Evolutionary conservation across 2,329 filamentous ascomycete species (phyloP), one percentile per base, ranked within the genome.

Genomic region (Mycosphaerelloides madeirae): DNA sequence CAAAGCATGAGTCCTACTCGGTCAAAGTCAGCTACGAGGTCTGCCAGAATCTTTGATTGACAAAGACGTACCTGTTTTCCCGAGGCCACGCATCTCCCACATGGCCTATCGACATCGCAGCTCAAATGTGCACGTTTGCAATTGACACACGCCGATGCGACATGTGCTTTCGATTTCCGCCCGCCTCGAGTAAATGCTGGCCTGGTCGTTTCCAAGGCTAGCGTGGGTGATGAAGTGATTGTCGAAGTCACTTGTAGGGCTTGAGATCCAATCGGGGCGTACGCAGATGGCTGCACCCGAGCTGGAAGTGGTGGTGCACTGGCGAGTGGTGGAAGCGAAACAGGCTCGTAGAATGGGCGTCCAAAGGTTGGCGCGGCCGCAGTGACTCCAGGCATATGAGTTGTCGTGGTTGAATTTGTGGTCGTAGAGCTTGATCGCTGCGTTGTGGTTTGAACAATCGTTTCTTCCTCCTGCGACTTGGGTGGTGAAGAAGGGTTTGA

Each of bases 101-200:
- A 93, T 20, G 87, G 87, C 44, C 87, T 77, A 65, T 87, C 83
- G 39, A 85, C 68, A 60, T 78, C 75, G 56, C 75, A 78, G 50
- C 74, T 76, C 52, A 93, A 75, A 76, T 93, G 87, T 29, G 87
- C 87, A 65, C 81, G 82, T 64, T 91, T 91, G 70, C 87, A 93
- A 48, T 88, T 87, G 55, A 91, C 83, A 63, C 87, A 93, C 19
- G 87, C 87, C 29, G 85, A 90, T 39, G 85, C 85, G 41, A 91
- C 87, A 69, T 93, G 87, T 12, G 85, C 84, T 50, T 65, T 67
- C 13, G 60, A 52, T 41, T 61, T 62, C 6, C 60, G 56, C 6
- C 55, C 58, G 14, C 54, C 51, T 19, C 52, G 52, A 8, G 46
- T 46, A 25, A 39, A 42, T 9, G 46, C 41, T 16, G 51, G 38